These are phyloP conservation scores for Aaosphaeria arxii DNA, from an alignment of 2,329 filamentous ascomycete genomes.

Conservation along the genomic window DNA sequence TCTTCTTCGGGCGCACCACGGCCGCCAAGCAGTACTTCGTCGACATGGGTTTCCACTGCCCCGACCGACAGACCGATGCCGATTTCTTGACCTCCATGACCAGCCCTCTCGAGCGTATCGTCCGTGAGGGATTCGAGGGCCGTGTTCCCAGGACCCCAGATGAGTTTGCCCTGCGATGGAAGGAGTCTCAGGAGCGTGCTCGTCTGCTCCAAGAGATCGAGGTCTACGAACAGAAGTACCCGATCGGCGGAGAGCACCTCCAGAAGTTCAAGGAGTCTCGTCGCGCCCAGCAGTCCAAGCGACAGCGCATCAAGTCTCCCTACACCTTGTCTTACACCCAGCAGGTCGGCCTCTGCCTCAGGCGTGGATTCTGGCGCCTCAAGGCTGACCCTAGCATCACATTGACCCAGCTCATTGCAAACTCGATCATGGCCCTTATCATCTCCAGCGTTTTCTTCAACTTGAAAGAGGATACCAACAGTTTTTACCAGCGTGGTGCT, in stretches of 20 bases:
- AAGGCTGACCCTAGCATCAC: slow-evolving; percentile 74
- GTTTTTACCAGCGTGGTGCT: slow-evolving; percentile 76
- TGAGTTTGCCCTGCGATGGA: slow-evolving; percentile 53
- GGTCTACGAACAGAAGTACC: slow-evolving; percentile 44
- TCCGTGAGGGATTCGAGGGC: slow-evolving; percentile 43
- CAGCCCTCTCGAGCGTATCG: slow-evolving; percentile 45
- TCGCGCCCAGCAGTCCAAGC: slow-evolving; percentile 46
- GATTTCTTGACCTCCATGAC: slow-evolving; percentile 79
- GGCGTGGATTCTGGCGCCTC: slow-evolving; percentile 76
- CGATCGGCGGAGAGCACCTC: slow-evolving; percentile 44
- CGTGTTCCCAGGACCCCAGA: slow-evolving; percentile 49
- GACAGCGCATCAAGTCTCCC: slow-evolving; percentile 65
- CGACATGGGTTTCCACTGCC: slow-evolving; percentile 69
- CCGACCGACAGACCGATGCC: slow-evolving; percentile 67
- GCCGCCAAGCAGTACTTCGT: slow-evolving; percentile 68
- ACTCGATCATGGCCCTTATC: slow-evolving; percentile 73
- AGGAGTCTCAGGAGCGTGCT: slow-evolving; percentile 50
- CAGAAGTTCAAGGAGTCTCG: slow-evolving; percentile 47
- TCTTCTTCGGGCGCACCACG: slow-evolving; percentile 66
- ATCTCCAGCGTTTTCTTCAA: slow-evolving; percentile 81
- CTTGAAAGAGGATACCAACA: slow-evolving; percentile 59
- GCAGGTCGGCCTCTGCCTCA: slow-evolving; percentile 76
- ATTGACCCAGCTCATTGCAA: slow-evolving; percentile 65
- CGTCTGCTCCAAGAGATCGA: slow-evolving; percentile 45
- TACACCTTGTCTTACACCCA: slow-evolving; percentile 76